Base-by-base conservation (phyloP, 2,329 filamentous ascomycete genomes). In the Ophiostoma ulmi region DNA sequence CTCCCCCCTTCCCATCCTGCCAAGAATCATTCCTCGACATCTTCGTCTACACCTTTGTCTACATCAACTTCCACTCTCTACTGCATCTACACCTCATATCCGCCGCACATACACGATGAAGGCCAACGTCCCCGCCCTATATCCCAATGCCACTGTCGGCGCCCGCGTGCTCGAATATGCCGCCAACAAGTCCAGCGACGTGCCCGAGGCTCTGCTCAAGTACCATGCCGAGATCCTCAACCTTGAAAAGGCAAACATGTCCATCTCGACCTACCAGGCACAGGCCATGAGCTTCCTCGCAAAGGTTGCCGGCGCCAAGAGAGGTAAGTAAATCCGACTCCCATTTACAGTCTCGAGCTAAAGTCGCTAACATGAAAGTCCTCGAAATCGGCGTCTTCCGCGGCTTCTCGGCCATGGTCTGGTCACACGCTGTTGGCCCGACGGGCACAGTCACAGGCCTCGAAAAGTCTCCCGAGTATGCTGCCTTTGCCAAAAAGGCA, bases 301-400 rank as follows among this genome's bases (percentile, higher is more conserved):
- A 13, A 78, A 79, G 67, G 74, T 79, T 2, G 76, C 80, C 38
- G 81, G 81, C 0, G 80, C 82, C 48, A 82, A 81, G 69, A 72
- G 75, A 55, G 73, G 76, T 76, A 41, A 83, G 83, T 55, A 81
- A 84, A 70, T 84, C 81, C 31, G 82, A 82, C 44, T 84, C 83
- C 76, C 84, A 82, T 26, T 78, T 78, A 31, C 73, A 78, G 41
- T 13, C 38, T 44, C 84, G 35, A 3, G 22, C n/a, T n/a, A 26
- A 31, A 17, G 41, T 36, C 5, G 10, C 52, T 44, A 22, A 65
- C 7, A 31, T 41, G n/a, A 10, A 22, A 84, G 82, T 84, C 20
- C 80, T 85, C 68, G 83, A 85, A 72, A 78, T 85, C 48, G 83
- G 83, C 58, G 81, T 84, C 70, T 85, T 82, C 72, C 77, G 82